Percentiles rank a stretch among this genome's conserved stretches.
phyloP scores from a whole-genome alignment of 805 yeast species.

The Millerozyma miso region DNA sequence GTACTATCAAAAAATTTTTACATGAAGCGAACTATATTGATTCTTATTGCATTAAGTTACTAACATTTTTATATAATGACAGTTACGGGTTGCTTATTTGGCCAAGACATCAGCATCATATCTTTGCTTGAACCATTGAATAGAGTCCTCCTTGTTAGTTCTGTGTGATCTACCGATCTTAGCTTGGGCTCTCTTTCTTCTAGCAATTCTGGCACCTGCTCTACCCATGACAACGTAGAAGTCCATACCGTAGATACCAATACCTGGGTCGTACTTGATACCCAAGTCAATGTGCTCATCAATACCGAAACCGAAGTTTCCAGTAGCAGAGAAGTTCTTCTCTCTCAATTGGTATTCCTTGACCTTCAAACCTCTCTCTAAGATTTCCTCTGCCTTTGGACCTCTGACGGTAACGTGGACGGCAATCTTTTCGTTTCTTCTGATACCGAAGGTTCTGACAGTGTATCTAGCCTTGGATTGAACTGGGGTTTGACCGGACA shows the following conservation, averaged over 20 bases:
- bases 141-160: constrained; percentile 89
- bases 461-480: constrained; percentile 99
- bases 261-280: constrained; percentile 99
- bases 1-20: background rate
- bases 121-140: constrained; percentile 98
- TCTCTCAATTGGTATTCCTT: constrained; percentile 96
- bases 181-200: constrained; percentile 94
- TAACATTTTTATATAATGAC: constrained; percentile 7
- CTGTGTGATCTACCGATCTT: constrained; percentile 89
- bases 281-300: constrained; percentile 99
- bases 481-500: constrained; percentile 99
- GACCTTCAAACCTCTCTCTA: constrained; percentile 99
- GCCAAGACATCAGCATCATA: constrained; percentile 97
- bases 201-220: constrained; percentile 98
- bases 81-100: constrained; percentile 46
- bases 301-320: constrained; percentile 99
- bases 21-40: constrained; percentile 2
- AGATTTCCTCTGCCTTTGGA: constrained; percentile 92
- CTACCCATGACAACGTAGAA: constrained; percentile 99
- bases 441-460: constrained; percentile 99
- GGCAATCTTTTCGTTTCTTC: constrained; percentile 99
- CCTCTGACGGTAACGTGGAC: constrained; percentile 99
- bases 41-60: constrained; percentile 4
- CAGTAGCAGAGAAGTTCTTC: constrained; percentile 96
- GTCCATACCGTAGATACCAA: constrained; percentile 99